Evolutionary conservation across 139 green algal species (phyloP).

Genomic region (Zygnema circumcarinatum): DNA sequence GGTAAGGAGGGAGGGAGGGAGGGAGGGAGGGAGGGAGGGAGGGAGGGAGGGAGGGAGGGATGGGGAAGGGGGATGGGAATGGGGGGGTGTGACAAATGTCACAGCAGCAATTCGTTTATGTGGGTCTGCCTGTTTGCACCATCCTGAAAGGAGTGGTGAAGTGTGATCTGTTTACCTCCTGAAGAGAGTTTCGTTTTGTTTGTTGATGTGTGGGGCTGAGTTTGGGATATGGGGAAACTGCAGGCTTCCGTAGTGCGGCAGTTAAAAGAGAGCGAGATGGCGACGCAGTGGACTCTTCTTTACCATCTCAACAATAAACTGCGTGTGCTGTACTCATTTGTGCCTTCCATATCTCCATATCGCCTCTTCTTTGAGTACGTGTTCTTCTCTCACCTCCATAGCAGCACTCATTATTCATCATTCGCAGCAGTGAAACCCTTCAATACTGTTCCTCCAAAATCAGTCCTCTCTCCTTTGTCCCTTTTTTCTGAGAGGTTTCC

Average conservation of each 20-base stretch:
- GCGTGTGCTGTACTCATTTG: conserved; percentile 82
- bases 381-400: too few relatives aligned
- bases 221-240: too few relatives aligned
- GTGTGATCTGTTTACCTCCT: too few relatives aligned
- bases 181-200: too few relatives aligned
- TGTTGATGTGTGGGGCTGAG: too few relatives aligned
- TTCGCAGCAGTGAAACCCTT: too few relatives aligned
- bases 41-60: conserved; percentile 4
- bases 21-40: neutral
- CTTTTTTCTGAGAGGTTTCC: too few relatives aligned
- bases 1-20: neutral
- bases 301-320: conserved; percentile 82
- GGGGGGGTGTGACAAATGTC: neutral
- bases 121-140: neutral
- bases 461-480: too few relatives aligned
- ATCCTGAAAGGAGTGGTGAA: too few relatives aligned
- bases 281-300: conserved; percentile 83
- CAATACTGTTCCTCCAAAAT: too few relatives aligned
- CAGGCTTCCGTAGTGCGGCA: conserved; percentile 83
- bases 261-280: conserved; percentile 75
- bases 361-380: conserved; percentile 82
- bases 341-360: conserved; percentile 60
- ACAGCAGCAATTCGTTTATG: neutral
- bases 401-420: too few relatives aligned
- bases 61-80: neutral